Conservation (phyloP, 352 stramenopile genomes). For the Phytophthora pistaciae region DNA sequence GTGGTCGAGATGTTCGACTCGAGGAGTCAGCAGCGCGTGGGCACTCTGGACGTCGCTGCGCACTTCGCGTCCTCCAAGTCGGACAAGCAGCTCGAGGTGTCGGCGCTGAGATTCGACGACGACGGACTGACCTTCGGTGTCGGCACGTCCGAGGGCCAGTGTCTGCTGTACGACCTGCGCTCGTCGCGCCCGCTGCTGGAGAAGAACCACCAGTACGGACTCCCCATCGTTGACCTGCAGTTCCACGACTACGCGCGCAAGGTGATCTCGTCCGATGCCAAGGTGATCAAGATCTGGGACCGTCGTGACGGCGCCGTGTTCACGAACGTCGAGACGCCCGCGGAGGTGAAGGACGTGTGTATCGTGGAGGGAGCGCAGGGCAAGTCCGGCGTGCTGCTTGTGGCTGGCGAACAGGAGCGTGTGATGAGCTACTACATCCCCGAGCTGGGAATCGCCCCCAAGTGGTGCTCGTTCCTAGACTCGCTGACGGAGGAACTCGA, state of each 20-base stretch:
- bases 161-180: conserved; percentile 97
- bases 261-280: conserved; percentile 96
- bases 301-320: conserved; percentile 90
- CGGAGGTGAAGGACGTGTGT: conserved; percentile 97
- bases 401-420: conserved; percentile 97
- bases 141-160: conserved; percentile 94
- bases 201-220: conserved; percentile 98
- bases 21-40: conserved; percentile 78
- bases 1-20: conserved; percentile 97
- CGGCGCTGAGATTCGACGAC: conserved; percentile 94
- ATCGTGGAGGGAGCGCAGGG: conserved; percentile 91
- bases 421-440: conserved; percentile 99
- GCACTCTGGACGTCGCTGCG: conserved; percentile 67
- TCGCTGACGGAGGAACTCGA: conserved; percentile 99
- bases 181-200: conserved; percentile 94
- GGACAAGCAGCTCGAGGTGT: conserved; percentile 85
- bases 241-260: conserved; percentile 93
- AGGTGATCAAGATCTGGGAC: conserved; percentile 99
- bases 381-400: conserved; percentile 96
- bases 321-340: conserved; percentile 97
- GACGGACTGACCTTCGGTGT: conserved; percentile 96
- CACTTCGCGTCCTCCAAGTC: conserved; percentile 25
- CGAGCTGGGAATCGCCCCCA: conserved; percentile 96
- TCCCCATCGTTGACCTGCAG: conserved; percentile 95
- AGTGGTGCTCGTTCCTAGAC: conserved; percentile 99